Base-by-base conservation (phyloP, 208 protist genomes). In the Trypanosoma avium region DNA sequence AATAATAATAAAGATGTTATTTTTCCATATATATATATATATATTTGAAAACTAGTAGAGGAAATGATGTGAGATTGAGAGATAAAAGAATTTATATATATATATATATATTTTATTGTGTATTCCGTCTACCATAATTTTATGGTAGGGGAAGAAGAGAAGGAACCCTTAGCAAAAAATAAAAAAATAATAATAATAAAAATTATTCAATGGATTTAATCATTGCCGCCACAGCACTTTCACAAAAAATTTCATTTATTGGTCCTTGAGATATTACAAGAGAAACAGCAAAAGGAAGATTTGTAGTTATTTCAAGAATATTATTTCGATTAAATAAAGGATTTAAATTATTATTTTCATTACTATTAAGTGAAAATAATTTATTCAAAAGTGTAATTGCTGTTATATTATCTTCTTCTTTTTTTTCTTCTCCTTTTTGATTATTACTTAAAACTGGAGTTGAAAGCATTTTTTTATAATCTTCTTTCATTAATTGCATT, bases 281-380 rank as follows among this genome's bases (percentile, higher is more conserved):
- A 19, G 90, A 91, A 24, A 96, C 63, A 26, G 83, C 85, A 73
- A 93, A 96, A 0, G 90, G 90, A n/a, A 96, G 70, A 32, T 84
- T 78, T 15, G 81, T 90, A 0, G 86, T 96, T 27, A 96, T 93
- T 40, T 96, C 86, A 27, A 92, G 53, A 22, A 84, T 74, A 22
- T 36, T 54, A 21, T 33, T 27, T 17, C 67, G 67, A 54, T 58
- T 49, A 43, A 70, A n/a, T 3, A 36, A 27, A 3, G 27, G 22
- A 22, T 8, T 24, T 0, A 7, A 7, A 26, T 53, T 15, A 9
- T 21, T 49, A 19, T n/a, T 24, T 15, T 46, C n/a, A 13, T 42
- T 38, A 15, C 19, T 26, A 3, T 13, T 35, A 30, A n/a, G 19
- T 24, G 55, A 15, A 42, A 75, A 57, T 12, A 69, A 15, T n/a